Evolutionary conservation across 768 basidiomycete genomes (phyloP), one percentile per base, ranked within the genome.

Genomic region (Suillus fuscotomentosus): DNA sequence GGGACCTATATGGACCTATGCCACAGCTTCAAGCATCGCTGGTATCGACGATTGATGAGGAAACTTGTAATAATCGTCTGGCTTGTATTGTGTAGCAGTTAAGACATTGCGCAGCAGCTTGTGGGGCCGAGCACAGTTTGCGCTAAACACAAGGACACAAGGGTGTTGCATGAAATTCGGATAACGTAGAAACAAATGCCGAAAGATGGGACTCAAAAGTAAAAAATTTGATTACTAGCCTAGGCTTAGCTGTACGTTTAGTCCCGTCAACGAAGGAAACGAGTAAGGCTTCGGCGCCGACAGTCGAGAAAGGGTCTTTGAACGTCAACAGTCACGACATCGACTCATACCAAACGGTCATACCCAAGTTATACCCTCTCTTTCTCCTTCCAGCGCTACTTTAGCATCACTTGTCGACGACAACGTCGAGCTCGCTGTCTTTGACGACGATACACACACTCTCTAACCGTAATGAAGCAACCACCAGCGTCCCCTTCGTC

Each of bases 391-490:
- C 45, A 60, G 63, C 63, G 65, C 54, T 65, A 67, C 15, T 24
- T 54, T 11, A 6, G 31, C 51, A 17, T 53, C 11, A 27, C 56
- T 45, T 41, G 39, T 65, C 42, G 27, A 43, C 61, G 31, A 66
- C 48, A 41, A 60, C 67, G 51, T 60, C 24, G 45, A 65, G 51
- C 66, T 65, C 64, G 53, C 15, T 53, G 53, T 67, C 45, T 42
- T 53, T 53, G 66, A 67, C 66, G 36, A 48, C 50, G 34, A 53
- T 34, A 17, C 36, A 36, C 51, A 31, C 45, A 34, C 36, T 60
- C 27, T 41, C 41, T 62, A 63, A 15, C 14, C 8, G 51, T 64
- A 50, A 76, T 76, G 84, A 80, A 78, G 78, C 27, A 53, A 31
- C 51, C 8, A 27, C 72, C 77, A 63, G 67, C 75, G 54, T 69